Evolutionary conservation across 768 basidiomycete genomes (phyloP).

Genomic region (Boletus subcaerulescens): DNA sequence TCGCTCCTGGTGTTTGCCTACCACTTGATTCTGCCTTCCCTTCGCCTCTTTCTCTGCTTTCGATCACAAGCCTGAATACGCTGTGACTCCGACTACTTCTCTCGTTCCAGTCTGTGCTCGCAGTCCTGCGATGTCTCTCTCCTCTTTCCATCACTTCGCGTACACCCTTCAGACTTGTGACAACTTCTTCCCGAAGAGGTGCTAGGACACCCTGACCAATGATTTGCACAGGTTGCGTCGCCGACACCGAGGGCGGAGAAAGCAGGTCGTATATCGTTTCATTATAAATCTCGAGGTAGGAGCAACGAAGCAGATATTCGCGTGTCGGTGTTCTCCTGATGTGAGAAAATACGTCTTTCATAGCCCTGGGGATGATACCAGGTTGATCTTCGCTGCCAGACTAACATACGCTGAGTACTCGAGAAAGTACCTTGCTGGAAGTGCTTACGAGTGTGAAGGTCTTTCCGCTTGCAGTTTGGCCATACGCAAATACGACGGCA

Average conservation of each 20-base stretch:
- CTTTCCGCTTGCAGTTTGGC: constrained; percentile 84
- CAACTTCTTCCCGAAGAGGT: constrained; percentile 87
- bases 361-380: constrained; percentile 90
- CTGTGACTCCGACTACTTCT: constrained; percentile 92
- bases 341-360: constrained; percentile 87
- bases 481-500: constrained; percentile 91
- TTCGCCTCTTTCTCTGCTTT: constrained; percentile 74
- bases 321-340: constrained; percentile 75
- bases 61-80: constrained; percentile 90
- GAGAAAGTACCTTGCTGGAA: constrained; percentile 31
- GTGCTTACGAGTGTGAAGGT: constrained; percentile 58
- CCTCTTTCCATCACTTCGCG: constrained; percentile 82
- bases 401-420: constrained; percentile 31
- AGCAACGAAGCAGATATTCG: constrained; percentile 93
- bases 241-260: constrained; percentile 57
- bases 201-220: constrained; percentile 68
- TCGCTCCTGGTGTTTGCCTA: constrained; percentile 50
- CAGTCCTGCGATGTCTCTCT: constrained; percentile 84
- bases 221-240: constrained; percentile 63
- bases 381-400: constrained; percentile 81
- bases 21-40: constrained; percentile 37
- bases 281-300: constrained; percentile 98
- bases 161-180: constrained; percentile 86
- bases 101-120: constrained; percentile 99
- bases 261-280: constrained; percentile 86